phyloP scores from a whole-genome alignment of 139 green algal species.

The Pseudopediastrum boryanum region DNA sequence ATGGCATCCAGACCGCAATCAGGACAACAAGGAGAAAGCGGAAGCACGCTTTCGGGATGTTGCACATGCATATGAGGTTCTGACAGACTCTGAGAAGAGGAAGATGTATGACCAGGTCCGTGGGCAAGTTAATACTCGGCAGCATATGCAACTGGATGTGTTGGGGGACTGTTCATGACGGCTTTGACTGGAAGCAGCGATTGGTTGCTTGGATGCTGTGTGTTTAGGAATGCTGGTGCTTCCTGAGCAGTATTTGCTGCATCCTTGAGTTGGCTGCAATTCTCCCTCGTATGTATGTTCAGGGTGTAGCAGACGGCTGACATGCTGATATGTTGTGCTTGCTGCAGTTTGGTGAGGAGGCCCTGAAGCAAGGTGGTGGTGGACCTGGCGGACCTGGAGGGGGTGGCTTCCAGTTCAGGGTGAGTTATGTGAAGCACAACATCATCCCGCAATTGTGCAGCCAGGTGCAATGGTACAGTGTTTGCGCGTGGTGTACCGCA shows the following conservation, averaged over 20 bases:
- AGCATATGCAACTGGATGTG: too few relatives aligned
- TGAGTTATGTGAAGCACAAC: too few relatives aligned
- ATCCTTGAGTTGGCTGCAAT: too few relatives aligned
- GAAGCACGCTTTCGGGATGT: conserved; percentile 77
- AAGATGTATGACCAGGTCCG: conserved; percentile 81
- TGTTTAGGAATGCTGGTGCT: too few relatives aligned
- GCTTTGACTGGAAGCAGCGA: too few relatives aligned
- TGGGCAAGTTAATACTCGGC: conserved; percentile 20
- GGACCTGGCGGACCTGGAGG: conserved; percentile 44
- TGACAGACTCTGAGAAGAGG: conserved; percentile 82
- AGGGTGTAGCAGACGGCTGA: too few relatives aligned
- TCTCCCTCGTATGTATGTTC: too few relatives aligned
- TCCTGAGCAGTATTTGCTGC: too few relatives aligned
- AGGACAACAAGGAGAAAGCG: conserved; percentile 80
- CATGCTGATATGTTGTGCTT: too few relatives aligned
- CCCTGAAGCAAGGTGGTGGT: conserved; percentile 56
- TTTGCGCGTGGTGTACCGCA: too few relatives aligned
- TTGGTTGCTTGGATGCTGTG: too few relatives aligned
- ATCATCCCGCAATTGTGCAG: not conserved
- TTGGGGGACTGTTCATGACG: too few relatives aligned
- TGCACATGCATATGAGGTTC: conserved; percentile 77
- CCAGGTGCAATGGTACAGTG: not conserved
- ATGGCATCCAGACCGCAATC: conserved; percentile 83
- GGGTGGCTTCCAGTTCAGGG: conserved; percentile 67
- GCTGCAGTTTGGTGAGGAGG: conserved; percentile 76